A percentile compares a stretch with the other conserved stretches of the same genome.
Evolutionary conservation across 2,329 filamentous ascomycete species (phyloP).

Genomic region (Colletotrichum scovillei): DNA sequence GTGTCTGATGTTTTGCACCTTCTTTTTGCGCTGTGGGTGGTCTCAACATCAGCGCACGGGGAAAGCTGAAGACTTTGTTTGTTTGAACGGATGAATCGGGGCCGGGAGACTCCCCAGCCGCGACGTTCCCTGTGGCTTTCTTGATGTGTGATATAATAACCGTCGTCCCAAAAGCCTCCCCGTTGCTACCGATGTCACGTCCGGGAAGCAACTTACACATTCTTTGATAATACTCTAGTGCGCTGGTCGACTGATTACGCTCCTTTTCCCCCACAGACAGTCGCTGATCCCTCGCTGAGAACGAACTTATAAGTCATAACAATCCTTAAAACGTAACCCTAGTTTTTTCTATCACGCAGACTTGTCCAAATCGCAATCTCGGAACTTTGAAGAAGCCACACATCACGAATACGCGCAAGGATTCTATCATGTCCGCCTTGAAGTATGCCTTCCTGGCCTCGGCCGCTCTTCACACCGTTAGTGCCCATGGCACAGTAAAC

Average conservation of each 20-base stretch:
- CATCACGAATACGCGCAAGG: neutral
- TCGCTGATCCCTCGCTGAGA: neutral
- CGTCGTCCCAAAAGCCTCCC: neutral
- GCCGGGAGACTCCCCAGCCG: neutral
- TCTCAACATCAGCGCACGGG: slow-evolving; percentile 31
- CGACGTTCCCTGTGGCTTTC: neutral
- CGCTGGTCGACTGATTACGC: slow-evolving; percentile 25
- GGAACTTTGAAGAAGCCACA: neutral
- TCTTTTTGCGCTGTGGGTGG: neutral
- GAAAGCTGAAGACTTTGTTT: neutral
- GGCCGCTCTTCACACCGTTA: slow-evolving; percentile 3
- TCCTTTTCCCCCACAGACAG: slow-evolving; percentile 13
- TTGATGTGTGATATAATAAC: slow-evolving; percentile 2
- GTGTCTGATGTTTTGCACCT: slow-evolving; percentile 33
- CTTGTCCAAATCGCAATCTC: neutral
- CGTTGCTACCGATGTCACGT: neutral
- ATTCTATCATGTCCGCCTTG: slow-evolving; percentile 12
- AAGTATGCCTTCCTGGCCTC: slow-evolving; percentile 24
- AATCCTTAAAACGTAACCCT: neutral
- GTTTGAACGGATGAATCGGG: slow-evolving; percentile 29
- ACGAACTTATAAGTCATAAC: neutral
- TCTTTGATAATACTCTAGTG: slow-evolving; percentile 19
- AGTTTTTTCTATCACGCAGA: neutral
- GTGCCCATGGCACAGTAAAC: slow-evolving; percentile 28
- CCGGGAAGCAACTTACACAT: slow-evolving; percentile 5